Evolutionary conservation across 805 yeast species (phyloP).

Genomic region (Metschnikowia koreensis): DNA sequence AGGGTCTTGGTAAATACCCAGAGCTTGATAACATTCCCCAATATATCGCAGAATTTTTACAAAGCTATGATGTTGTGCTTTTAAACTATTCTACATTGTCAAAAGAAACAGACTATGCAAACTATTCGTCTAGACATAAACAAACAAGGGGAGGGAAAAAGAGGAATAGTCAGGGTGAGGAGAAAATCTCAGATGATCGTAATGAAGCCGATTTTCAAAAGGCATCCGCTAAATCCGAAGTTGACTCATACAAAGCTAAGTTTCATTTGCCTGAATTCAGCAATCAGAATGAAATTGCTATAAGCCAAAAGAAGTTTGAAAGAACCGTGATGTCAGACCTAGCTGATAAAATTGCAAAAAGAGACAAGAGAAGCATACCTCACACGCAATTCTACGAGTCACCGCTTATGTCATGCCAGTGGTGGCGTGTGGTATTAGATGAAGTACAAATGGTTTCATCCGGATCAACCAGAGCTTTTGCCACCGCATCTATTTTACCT

Average conservation of each 20-base stretch:
- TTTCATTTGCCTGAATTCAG: constrained; percentile 7
- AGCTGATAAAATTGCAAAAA: constrained; percentile 10
- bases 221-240: constrained; percentile 8
- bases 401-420: constrained; percentile 77
- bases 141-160: constrained; percentile 36
- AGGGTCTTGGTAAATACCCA: constrained; percentile 45
- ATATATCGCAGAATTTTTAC: constrained; percentile 52
- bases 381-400: constrained; percentile 52
- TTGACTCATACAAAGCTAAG: constrained; percentile 14
- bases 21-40: constrained; percentile 31
- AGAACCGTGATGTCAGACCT: constrained; percentile 14
- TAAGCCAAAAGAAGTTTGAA: constrained; percentile 16
- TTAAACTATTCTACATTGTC: constrained; percentile 74
- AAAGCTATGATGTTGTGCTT: constrained; percentile 71
- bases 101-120: constrained; percentile 74
- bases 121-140: constrained; percentile 58
- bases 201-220: neutral
- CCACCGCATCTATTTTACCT: constrained; percentile 75
- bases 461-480: constrained; percentile 72
- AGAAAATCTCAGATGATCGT: neutral
- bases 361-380: constrained; percentile 10
- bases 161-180: constrained; percentile 6
- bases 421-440: constrained; percentile 87
- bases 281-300: constrained; percentile 7
- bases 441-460: constrained; percentile 92